Percentiles rank a stretch among this genome's conserved stretches.
Conservation (phyloP, 805 yeast species). For the Hanseniaspora thailandica region DNA sequence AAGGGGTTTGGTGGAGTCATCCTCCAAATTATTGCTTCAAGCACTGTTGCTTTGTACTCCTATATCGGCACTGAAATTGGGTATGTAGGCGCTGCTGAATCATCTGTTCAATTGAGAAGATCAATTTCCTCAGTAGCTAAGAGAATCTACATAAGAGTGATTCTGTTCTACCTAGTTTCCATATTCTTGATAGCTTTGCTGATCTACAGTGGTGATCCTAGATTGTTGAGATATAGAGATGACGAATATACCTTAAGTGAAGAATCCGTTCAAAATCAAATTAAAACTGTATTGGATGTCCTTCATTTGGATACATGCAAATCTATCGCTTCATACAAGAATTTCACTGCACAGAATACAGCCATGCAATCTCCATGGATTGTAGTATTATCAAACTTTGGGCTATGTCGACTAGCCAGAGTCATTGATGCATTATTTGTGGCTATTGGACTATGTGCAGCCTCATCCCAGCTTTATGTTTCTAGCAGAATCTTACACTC, state of each 20-base stretch:
- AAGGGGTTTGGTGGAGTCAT: slow-evolving; percentile 50
- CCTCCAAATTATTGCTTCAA: slow-evolving; percentile 46
- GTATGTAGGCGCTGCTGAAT: slow-evolving; percentile 66
- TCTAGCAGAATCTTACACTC: slow-evolving; percentile 47
- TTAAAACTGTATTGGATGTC: background rate
- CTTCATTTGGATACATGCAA: slow-evolving; percentile 16
- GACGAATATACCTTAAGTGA: slow-evolving; percentile 4
- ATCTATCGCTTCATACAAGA: background rate
- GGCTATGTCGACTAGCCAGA: slow-evolving; percentile 38
- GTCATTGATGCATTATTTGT: slow-evolving; percentile 41
- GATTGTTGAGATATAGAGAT: slow-evolving; percentile 40
- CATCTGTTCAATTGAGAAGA: slow-evolving; percentile 56
- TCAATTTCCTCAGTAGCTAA: slow-evolving; percentile 64
- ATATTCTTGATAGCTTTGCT: slow-evolving; percentile 58
- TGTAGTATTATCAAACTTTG: slow-evolving; percentile 44
- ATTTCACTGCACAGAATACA: slow-evolving; percentile 25
- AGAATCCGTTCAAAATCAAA: background rate
- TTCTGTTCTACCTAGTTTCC: slow-evolving; percentile 52
- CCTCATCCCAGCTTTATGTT: slow-evolving; percentile 44
- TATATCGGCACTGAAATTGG: slow-evolving; percentile 72
- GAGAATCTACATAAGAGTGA: slow-evolving; percentile 57
- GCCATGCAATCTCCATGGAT: slow-evolving; percentile 48
- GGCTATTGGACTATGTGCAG: slow-evolving; percentile 44
- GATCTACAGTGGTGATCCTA: slow-evolving; percentile 64
- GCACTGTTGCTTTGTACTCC: slow-evolving; percentile 53